These are phyloP conservation scores for Mycena epipterygia DNA, from an alignment of 768 basidiomycete species.

Conservation along the genomic window DNA sequence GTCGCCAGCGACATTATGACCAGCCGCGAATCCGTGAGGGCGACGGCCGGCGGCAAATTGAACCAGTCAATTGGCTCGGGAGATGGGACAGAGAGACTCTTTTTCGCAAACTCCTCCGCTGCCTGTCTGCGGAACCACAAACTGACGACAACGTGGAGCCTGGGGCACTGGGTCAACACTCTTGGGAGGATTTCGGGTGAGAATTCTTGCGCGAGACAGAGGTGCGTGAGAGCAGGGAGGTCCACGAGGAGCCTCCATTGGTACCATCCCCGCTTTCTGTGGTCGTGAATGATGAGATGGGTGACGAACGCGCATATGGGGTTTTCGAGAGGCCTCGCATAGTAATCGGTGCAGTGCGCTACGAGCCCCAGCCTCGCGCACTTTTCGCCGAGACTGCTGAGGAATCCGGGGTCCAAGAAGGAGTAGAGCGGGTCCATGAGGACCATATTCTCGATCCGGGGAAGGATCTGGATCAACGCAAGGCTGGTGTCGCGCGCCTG, in stretches of 20 bases:
- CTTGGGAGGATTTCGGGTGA: background rate
- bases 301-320: background rate
- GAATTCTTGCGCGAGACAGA: background rate
- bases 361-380: background rate
- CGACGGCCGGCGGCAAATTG: too few species aligned
- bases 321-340: background rate
- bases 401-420: background rate
- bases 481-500: background rate
- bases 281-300: background rate
- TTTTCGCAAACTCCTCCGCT: too few species aligned
- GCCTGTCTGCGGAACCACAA: background rate
- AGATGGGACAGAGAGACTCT: too few species aligned
- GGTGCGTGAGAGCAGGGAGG: background rate
- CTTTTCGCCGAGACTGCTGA: background rate
- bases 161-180: background rate
- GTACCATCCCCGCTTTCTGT: background rate
- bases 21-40: background rate
- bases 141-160: background rate
- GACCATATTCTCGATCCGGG: background rate
- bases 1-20: background rate
- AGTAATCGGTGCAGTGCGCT: background rate
- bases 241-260: background rate
- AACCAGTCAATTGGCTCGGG: too few species aligned
- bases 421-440: background rate
- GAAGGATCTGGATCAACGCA: background rate